Base-by-base conservation (phyloP, 768 basidiomycete genomes). In the Phanerochaete carnosa region DNA sequence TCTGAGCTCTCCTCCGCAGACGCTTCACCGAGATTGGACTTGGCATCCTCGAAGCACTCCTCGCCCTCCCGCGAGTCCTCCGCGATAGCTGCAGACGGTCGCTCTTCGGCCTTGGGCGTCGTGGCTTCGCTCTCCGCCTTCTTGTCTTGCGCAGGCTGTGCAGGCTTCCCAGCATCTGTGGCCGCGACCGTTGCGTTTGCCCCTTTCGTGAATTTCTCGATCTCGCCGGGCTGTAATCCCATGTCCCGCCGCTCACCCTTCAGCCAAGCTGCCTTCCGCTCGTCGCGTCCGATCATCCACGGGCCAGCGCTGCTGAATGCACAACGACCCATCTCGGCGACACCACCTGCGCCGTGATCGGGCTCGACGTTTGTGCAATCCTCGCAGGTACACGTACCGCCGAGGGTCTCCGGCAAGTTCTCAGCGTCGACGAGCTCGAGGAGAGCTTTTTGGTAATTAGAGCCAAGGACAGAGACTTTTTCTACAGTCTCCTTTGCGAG, bases 401-500 rank as follows among this genome's bases (percentile, higher is more conserved):
- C 90, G 16, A 90, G 75, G 16, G 71, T 68, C 22, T 68, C 69
- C 3, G 90, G 90, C 26, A 92, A 75, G 63, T 83, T 82, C 56
- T 90, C 87, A 3, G 77, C 82, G 64, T 87, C 84, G 52, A 91
- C 73, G 33, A 88, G 70, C 26, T 83, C 78, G 25, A 89, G 76
- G 35, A 92, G 76, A 23, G 76, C 77, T 0, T 79, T 70, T 61
- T 76, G 70, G 70, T 90, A 90, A 68, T 89, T 77, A 55, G 77
- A 71, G 29, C 88, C 88, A 23, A 89, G 72, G 19, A 92, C 80
- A 56, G 84, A 79, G 52, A 92, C 77, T 69, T 91, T 91, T 35
- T 80, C 82, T 1, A 76, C 80, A 0, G 90, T 90, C 68, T 89
- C 89, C 68, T 86, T 86, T 15, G 88, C 79, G 55, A 92, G 74